These are phyloP conservation scores for Aspergillus flavus DNA, from an alignment of 2,329 filamentous ascomycete genomes.

Conservation along the genomic window DNA sequence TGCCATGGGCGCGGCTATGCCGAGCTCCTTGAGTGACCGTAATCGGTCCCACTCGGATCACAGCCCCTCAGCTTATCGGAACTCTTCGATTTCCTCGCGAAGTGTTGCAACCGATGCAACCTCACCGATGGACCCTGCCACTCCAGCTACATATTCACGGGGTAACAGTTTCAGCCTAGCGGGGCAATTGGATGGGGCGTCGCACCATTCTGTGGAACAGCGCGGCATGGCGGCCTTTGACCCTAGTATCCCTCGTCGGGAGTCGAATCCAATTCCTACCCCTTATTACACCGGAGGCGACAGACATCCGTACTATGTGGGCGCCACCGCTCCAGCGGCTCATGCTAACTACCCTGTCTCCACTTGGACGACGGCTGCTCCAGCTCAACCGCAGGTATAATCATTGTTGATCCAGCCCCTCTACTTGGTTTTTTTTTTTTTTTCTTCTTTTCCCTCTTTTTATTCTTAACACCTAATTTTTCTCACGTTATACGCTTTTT, in stretches of 20 bases:
- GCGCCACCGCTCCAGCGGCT: conserved; percentile 27
- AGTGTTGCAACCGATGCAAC: conserved; percentile 41
- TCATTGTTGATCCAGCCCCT: conserved; percentile 5
- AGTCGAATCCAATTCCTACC: conserved; percentile 37
- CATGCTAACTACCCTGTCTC: conserved; percentile 40
- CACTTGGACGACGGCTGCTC: conserved; percentile 42
- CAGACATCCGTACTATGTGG: conserved; percentile 38
- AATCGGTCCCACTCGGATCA: conserved; percentile 41
- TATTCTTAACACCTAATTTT: conserved; percentile 10
- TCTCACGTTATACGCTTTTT: conserved; percentile 7
- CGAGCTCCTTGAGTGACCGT: conserved; percentile 38
- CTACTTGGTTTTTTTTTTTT: conserved; percentile 16
- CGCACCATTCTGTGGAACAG: conserved; percentile 34
- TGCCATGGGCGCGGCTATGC: conserved; percentile 32
- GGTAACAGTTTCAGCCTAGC: conserved; percentile 40
- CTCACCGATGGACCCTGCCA: conserved; percentile 42
- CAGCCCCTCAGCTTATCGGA: conserved; percentile 42
- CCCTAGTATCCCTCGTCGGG: conserved; percentile 37
- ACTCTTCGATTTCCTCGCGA: conserved; percentile 43
- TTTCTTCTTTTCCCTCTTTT: conserved; percentile 17
- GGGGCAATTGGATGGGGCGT: conserved; percentile 33
- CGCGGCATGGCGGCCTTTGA: conserved; percentile 37
- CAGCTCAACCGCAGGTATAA: conserved; percentile 43
- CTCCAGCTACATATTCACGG: conserved; percentile 39
- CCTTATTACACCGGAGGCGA: conserved; percentile 39